Percentiles rank a stretch among this genome's conserved stretches.
phyloP scores from a whole-genome alignment of 2,329 filamentous ascomycete genomes.

The Hypoxylon sp. region DNA sequence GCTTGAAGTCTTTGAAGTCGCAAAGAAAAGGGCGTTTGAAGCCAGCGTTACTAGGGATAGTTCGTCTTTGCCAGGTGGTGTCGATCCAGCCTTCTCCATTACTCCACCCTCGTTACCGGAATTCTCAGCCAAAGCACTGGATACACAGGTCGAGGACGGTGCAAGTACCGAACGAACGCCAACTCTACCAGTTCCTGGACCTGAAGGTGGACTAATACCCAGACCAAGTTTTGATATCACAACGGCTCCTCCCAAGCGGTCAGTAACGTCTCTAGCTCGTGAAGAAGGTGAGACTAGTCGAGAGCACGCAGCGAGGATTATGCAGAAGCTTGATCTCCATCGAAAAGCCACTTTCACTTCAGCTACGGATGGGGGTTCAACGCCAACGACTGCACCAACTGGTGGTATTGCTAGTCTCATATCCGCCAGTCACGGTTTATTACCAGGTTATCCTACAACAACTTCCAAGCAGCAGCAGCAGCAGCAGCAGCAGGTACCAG shows the following conservation, averaged over 20 bases:
- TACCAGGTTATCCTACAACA: constrained; percentile 71
- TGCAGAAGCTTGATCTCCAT: constrained; percentile 92
- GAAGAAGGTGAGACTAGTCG: constrained; percentile 82
- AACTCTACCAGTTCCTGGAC: constrained; percentile 76
- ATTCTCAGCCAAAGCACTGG: constrained; percentile 85
- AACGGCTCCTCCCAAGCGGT: constrained; percentile 64
- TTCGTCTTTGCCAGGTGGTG: constrained; percentile 63
- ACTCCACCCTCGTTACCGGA: constrained; percentile 89
- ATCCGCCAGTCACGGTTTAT: constrained; percentile 83
- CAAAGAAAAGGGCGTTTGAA: constrained; percentile 93
- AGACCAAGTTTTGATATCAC: constrained; percentile 82
- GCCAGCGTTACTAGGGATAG: constrained; percentile 71
- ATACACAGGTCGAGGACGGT: constrained; percentile 69
- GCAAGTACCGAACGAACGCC: constrained; percentile 70
- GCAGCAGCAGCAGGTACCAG: constrained; percentile 55
- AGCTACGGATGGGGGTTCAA: constrained; percentile 57
- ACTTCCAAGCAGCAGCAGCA: constrained; percentile 53
- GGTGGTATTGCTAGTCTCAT: constrained; percentile 88
- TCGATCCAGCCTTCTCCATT: constrained; percentile 90
- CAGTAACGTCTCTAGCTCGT: constrained; percentile 69
- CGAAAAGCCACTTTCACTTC: constrained; percentile 78
- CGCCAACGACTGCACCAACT: constrained; percentile 59
- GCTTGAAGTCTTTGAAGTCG: constrained; percentile 93
- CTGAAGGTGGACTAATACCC: constrained; percentile 67
- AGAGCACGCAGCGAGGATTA: constrained; percentile 89